Evolutionary conservation across 2,329 filamentous ascomycete species (phyloP).

Genomic region (Colletotrichum noveboracense): DNA sequence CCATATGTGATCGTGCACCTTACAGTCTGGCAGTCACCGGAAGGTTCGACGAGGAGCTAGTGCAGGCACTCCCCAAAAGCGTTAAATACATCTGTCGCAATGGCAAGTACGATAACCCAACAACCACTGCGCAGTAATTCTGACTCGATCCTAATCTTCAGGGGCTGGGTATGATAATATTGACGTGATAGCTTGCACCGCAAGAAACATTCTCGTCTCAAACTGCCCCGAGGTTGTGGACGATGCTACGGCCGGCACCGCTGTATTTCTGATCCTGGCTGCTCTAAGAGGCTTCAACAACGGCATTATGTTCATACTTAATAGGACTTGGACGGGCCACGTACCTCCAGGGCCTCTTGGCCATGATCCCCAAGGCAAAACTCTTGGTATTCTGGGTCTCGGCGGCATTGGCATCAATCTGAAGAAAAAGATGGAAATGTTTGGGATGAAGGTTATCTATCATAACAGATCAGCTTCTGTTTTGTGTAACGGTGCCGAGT

Average conservation of each 20-base stretch:
- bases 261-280: conserved; percentile 74
- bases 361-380: conserved; percentile 72
- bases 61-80: conserved; percentile 44
- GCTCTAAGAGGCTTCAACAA: conserved; percentile 58
- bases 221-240: conserved; percentile 73
- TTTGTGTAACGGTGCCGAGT: background rate
- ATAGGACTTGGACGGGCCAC: background rate
- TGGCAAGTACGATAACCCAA: background rate
- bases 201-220: conserved; percentile 64
- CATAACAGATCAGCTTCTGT: background rate
- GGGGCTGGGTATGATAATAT: conserved; percentile 71
- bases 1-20: background rate
- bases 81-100: conserved; percentile 29
- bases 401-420: background rate
- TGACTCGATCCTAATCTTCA: background rate
- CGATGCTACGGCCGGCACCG: conserved; percentile 73
- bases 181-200: conserved; percentile 67
- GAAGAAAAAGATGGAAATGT: background rate
- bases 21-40: conserved; percentile 53
- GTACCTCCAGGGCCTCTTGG: conserved; percentile 37
- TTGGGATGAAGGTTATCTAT: background rate
- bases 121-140: background rate
- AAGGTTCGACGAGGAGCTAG: conserved; percentile 63
- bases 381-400: conserved; percentile 23
- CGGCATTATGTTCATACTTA: background rate